Evolutionary conservation across 2,329 filamentous ascomycete species (phyloP).

Genomic region (Catunica adiposa): DNA sequence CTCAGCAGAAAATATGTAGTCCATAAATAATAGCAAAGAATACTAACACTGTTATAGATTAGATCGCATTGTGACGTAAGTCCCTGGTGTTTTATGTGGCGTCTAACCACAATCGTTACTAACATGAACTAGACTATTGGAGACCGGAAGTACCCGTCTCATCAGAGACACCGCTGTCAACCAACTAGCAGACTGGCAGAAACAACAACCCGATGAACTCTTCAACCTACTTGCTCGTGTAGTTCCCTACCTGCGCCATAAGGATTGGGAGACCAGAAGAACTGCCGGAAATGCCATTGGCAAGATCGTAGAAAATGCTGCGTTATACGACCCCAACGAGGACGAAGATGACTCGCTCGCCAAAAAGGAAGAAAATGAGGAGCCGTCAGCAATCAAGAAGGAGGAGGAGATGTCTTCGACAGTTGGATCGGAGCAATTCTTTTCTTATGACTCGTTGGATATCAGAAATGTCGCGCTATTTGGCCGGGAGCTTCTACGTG

Average conservation of each 20-base stretch:
- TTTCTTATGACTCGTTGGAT: conserved; percentile 53
- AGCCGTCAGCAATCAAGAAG: conserved; percentile 38
- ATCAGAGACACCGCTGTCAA: conserved; percentile 95
- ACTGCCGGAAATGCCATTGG: conserved; percentile 89
- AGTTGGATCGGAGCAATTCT: conserved; percentile 18
- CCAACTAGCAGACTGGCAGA: conserved; percentile 94
- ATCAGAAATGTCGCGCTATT: conserved; percentile 64
- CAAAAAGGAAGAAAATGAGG: conserved; percentile 20
- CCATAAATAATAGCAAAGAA: too few relatives aligned
- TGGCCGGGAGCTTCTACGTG: conserved; percentile 71
- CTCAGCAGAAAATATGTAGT: not conserved
- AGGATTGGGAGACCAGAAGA: conserved; percentile 91
- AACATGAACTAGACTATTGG: conserved; percentile 32
- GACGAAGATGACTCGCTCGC: conserved; percentile 33
- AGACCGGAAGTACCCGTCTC: conserved; percentile 89
- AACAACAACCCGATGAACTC: conserved; percentile 90
- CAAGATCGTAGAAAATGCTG: conserved; percentile 80
- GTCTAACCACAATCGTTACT: not conserved
- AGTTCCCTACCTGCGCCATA: conserved; percentile 86
- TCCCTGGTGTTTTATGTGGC: conserved; percentile 18
- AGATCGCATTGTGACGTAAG: conserved; percentile 75
- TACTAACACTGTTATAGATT: conserved; percentile 36
- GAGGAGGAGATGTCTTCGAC: conserved; percentile 32
- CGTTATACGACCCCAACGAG: conserved; percentile 73
- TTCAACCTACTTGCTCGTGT: conserved; percentile 90